phyloP scores from a whole-genome alignment of 371 early-diverging fungal genomes.

The Syncephalis plumigaleata region DNA sequence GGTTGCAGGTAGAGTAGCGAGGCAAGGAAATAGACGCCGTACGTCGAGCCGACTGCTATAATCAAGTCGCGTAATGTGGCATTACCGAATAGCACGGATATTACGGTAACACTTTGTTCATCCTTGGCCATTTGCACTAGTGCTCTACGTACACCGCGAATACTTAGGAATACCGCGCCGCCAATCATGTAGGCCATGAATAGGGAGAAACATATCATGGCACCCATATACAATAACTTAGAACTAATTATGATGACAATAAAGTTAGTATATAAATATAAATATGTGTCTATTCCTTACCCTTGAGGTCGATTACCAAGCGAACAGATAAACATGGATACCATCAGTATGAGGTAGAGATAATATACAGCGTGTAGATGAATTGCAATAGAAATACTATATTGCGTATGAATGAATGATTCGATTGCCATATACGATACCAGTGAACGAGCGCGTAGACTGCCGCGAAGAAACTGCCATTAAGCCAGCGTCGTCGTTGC shows the following conservation, averaged over 20 bases:
- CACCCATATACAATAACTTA: constrained; percentile 39
- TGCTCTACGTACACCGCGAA: constrained; percentile 5
- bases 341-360: constrained; percentile 43
- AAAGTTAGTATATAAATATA: no score
- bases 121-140: neutral
- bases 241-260: no score
- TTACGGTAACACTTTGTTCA: neutral
- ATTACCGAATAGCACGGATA: constrained; percentile 13
- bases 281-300: constrained; percentile 2
- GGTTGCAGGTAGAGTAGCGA: constrained; percentile 41
- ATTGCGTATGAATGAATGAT: constrained; percentile 42
- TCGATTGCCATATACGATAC: constrained; percentile 34
- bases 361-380: constrained; percentile 36
- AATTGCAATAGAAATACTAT: constrained; percentile 39
- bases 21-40: constrained; percentile 40
- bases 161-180: constrained; percentile 13
- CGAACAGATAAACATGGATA: constrained; percentile 40
- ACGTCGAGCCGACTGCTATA: constrained; percentile 35
- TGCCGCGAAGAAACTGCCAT: constrained; percentile 63
- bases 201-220: constrained; percentile 31
- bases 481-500: constrained; percentile 80
- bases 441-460: constrained; percentile 35
- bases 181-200: constrained; percentile 31
- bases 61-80: constrained; percentile 30
- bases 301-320: constrained; percentile 76